Base-by-base conservation (phyloP, 495 filamentous ascomycete species). In the Penicillium daleae region DNA sequence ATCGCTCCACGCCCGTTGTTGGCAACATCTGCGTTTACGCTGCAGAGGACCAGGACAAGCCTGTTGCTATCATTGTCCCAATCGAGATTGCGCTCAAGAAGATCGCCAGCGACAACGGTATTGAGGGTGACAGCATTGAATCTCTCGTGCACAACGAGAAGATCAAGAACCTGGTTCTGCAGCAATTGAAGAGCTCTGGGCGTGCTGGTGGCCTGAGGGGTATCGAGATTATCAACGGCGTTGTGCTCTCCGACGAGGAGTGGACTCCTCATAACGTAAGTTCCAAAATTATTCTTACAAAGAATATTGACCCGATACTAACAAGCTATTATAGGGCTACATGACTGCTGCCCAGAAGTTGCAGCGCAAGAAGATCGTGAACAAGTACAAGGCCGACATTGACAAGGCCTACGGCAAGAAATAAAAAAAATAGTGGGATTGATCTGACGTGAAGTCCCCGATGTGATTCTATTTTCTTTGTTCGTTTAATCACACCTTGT, bases 221-320 rank as follows among this genome's bases (percentile, higher is more conserved):
- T 24, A 92, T 96, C 66, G 95, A 99, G 80, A 92, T 97, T 54
- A 89, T 99, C 66, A 89, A 92, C 60, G 95, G 95, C 63, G 92
- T 96, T 17, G 92, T 97, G 6, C 74, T 99, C 71, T 90, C 92
- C 1, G 93, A 97, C 64, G 94, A 99, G 76, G 95, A 99, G 74
- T 99, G 95, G 95, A 97, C 90, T 27, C 91, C 95, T 54, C 90
- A 96, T 56, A 98, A 96, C 78, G 94, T 96, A 83, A 87, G 92
- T 83, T 21, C 21, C 33, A n/a, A n/a, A n/a, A n/a, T 12, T 6
- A 10, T n/a, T 24, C 33, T n/a, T 42, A 15, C 17, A 31, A 31
- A 13, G 6, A 52, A 29, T 32, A 29, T 52, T 17, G 44, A 31
- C 9, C n/a, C n/a, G 17, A 17, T 40, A 49, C 69, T 76, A 68